phyloP scores from a whole-genome alignment of 805 yeast genomes.

The Ogataea neopini region DNA sequence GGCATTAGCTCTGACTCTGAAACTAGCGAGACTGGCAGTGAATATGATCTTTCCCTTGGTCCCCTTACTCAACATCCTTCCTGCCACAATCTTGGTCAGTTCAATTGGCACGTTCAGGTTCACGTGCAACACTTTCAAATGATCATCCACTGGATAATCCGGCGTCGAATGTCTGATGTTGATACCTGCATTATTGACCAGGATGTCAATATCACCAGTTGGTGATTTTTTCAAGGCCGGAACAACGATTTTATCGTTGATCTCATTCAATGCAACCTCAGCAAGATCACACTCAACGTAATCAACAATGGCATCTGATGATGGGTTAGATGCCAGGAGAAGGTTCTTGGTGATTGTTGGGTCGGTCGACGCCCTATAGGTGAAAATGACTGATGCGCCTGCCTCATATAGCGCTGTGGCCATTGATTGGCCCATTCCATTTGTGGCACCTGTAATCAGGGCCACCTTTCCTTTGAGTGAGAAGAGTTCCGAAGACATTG shows the following conservation, averaged over 20 bases:
- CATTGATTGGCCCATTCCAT: constrained; percentile 56
- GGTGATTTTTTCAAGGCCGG: constrained; percentile 34
- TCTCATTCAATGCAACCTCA: constrained; percentile 30
- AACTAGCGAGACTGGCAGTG: constrained; percentile 43
- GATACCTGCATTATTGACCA: constrained; percentile 40
- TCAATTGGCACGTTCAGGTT: constrained; percentile 41
- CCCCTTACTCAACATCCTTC: constrained; percentile 35
- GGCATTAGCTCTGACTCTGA: constrained; percentile 40
- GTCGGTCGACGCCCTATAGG: constrained; percentile 37
- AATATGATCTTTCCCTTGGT: constrained; percentile 42
- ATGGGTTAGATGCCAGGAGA: constrained; percentile 28
- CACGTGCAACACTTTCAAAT: constrained; percentile 42
- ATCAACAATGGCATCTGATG: constrained; percentile 28
- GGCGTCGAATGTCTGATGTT: constrained; percentile 35
- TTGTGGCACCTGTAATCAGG: constrained; percentile 52
- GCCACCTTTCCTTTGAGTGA: constrained; percentile 43
- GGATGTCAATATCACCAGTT: constrained; percentile 33
- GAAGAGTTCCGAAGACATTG: constrained; percentile 27
- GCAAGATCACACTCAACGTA: constrained; percentile 31
- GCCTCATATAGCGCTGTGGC: constrained; percentile 53
- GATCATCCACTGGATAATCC: constrained; percentile 40
- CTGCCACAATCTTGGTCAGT: constrained; percentile 40
- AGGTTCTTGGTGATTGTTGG: constrained; percentile 33
- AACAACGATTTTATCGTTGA: constrained; percentile 32
- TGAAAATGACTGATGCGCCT: constrained; percentile 42